Evolutionary conservation across 768 basidiomycete species (phyloP).

Genomic region (Mycena venus): DNA sequence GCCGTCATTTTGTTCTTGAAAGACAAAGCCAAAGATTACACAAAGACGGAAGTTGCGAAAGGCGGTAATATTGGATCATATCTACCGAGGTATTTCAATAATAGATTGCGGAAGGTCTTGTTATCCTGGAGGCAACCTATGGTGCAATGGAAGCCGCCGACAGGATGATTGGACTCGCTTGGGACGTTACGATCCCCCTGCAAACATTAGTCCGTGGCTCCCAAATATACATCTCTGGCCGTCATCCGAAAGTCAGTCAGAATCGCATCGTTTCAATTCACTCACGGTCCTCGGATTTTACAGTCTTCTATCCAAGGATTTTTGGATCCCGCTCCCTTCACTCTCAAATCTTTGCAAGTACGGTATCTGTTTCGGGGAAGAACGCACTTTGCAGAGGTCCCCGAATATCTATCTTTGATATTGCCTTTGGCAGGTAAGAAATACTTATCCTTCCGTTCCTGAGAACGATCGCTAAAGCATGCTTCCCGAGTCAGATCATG

Average conservation of each 20-base stretch:
- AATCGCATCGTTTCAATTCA: conserved; percentile 17
- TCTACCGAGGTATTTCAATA: conserved; percentile 26
- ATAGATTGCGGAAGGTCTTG: conserved; percentile 65
- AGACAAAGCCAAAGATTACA: conserved; percentile 75
- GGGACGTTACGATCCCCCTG: conserved; percentile 86
- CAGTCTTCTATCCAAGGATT: conserved; percentile 89
- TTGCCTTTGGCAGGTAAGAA: conserved; percentile 78
- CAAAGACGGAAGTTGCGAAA: conserved; percentile 71
- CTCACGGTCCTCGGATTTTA: conserved; percentile 22
- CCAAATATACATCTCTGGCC: conserved; percentile 83
- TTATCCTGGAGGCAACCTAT: conserved; percentile 83
- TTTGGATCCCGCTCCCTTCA: conserved; percentile 85
- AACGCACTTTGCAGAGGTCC: conserved; percentile 82
- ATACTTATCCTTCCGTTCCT: conserved; percentile 18
- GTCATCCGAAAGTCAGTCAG: conserved; percentile 76
- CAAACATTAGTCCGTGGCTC: conserved; percentile 86
- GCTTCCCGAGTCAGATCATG: conserved; percentile 26
- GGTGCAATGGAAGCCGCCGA: conserved; percentile 67
- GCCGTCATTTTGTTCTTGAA: conserved; percentile 73
- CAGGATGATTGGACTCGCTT: conserved; percentile 65
- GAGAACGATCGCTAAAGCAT: conserved; percentile 9
- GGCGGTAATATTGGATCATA: conserved; percentile 63
- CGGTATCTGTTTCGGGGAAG: conserved; percentile 83
- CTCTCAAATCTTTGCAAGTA: conserved; percentile 76
- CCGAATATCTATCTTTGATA: conserved; percentile 77